Conservation (phyloP, 305 asterid species). For the Ilex paraguariensis region DNA sequence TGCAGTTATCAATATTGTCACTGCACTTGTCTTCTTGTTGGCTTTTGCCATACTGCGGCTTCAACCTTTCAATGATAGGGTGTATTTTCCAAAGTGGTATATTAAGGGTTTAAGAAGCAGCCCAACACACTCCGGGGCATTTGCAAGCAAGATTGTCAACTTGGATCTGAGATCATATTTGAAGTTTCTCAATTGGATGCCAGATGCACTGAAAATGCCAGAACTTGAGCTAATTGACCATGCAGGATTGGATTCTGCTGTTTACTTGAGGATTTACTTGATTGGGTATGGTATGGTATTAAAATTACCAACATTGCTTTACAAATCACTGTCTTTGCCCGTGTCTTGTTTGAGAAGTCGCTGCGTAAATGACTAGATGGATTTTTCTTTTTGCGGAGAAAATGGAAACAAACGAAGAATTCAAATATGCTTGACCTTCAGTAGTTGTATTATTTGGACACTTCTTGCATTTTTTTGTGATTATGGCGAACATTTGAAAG, state of each 20-base stretch:
- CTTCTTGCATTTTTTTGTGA: too few relatives aligned
- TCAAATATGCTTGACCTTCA: too few relatives aligned
- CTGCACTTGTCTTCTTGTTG: slow-evolving; percentile 63
- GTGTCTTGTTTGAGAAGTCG: too few relatives aligned
- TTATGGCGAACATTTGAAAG: too few relatives aligned
- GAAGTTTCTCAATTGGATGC: slow-evolving; percentile 85
- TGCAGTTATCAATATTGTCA: slow-evolving; percentile 70
- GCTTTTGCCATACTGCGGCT: slow-evolving; percentile 79
- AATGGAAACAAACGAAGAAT: too few relatives aligned
- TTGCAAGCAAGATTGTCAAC: slow-evolving; percentile 58
- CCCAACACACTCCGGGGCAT: slow-evolving; percentile 59
- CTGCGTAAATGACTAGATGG: too few relatives aligned
- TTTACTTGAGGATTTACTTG: slow-evolving; percentile 84
- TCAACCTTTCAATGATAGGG: slow-evolving; percentile 90
- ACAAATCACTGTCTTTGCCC: too few relatives aligned
- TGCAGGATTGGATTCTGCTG: slow-evolving; percentile 94
- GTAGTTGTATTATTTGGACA: too few relatives aligned
- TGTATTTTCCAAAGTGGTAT: slow-evolving; percentile 95
- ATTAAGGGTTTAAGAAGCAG: slow-evolving; percentile 83
- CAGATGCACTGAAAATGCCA: slow-evolving; percentile 91
- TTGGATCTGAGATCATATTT: slow-evolving; percentile 85
- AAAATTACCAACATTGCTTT: neutral
- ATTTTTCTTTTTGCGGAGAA: too few relatives aligned
- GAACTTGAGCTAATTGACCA: slow-evolving; percentile 92
- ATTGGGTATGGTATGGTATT: slow-evolving; percentile 76